Conservation (phyloP, 164 flowering plant species). For the Warburgia ugandensis region DNA sequence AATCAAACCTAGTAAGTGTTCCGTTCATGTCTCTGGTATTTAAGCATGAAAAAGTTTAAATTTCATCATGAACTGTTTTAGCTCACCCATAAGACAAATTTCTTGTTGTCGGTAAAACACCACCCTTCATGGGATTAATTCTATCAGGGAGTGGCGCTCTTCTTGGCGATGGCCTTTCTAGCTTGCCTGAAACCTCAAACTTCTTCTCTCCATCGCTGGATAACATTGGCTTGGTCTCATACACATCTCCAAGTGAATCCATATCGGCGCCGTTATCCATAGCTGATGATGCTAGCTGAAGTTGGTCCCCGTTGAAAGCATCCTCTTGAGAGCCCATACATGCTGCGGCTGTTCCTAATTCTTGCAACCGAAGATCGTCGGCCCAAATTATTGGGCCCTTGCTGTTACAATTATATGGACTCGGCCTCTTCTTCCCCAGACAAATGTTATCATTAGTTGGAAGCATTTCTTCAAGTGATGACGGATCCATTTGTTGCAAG, state of each 20-base stretch:
- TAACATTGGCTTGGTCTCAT: conserved; percentile 50
- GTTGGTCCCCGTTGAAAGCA: conserved; percentile 36
- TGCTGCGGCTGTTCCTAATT: conserved; percentile 32
- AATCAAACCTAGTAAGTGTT: background rate
- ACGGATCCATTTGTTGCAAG: too few species aligned
- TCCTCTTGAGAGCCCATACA: conserved; percentile 41
- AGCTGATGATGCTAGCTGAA: conserved; percentile 31
- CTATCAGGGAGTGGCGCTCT: conserved; percentile 32
- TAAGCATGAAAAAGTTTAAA: background rate
- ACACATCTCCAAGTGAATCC: conserved; percentile 44
- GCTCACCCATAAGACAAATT: conserved; percentile 49
- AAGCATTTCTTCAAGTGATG: too few species aligned
- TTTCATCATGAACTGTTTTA: background rate
- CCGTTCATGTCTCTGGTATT: background rate
- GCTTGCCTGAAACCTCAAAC: conserved; percentile 33
- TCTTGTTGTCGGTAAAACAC: conserved; percentile 32
- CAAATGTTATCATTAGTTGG: too few species aligned
- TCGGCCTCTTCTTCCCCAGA: conserved; percentile 59
- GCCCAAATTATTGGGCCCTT: conserved; percentile 60
- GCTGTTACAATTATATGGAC: conserved; percentile 28
- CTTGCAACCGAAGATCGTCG: conserved; percentile 60
- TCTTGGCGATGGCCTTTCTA: conserved; percentile 74
- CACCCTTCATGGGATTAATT: conserved; percentile 37
- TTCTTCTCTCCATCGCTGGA: conserved; percentile 37
- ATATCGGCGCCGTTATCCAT: conserved; percentile 29